Percentiles rank a stretch among this genome's conserved stretches.
phyloP scores from a whole-genome alignment of 345 rosid genomes.

The Eucalyptus fibrosa region DNA sequence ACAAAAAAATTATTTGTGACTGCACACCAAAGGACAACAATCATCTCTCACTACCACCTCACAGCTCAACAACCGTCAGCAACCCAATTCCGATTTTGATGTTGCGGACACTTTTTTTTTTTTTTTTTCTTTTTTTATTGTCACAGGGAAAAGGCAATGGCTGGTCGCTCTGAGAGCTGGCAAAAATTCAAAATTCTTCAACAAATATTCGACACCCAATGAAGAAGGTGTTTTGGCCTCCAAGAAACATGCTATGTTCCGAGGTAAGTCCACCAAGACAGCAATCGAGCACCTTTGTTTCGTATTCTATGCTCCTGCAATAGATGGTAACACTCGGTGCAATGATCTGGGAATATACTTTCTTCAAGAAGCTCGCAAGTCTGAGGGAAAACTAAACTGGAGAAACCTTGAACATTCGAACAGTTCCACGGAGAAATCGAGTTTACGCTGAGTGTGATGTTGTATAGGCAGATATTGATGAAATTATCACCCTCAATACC shows the following conservation, averaged over 20 bases:
- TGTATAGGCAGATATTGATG: conserved; percentile 57
- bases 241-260: neutral
- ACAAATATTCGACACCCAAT: neutral
- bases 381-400: conserved; percentile 62
- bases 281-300: conserved; percentile 37
- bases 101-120: neutral
- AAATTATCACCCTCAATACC: conserved; percentile 80
- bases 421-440: conserved; percentile 70
- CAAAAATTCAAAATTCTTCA: neutral
- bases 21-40: conserved; percentile 60
- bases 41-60: neutral
- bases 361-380: conserved; percentile 51
- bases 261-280: conserved; percentile 46
- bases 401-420: conserved; percentile 65
- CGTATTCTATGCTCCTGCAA: conserved; percentile 21
- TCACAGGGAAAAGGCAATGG: neutral
- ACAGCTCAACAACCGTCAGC: neutral
- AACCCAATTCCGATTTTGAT: conserved; percentile 13
- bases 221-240: neutral
- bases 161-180: conserved; percentile 8
- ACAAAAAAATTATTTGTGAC: conserved; percentile 54
- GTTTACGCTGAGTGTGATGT: conserved; percentile 34
- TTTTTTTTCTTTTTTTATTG: neutral
- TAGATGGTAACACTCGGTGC: conserved; percentile 52
- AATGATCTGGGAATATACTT: conserved; percentile 48